Conservation (phyloP, 2,329 filamentous ascomycete species). For the Verticillium longisporum region DNA sequence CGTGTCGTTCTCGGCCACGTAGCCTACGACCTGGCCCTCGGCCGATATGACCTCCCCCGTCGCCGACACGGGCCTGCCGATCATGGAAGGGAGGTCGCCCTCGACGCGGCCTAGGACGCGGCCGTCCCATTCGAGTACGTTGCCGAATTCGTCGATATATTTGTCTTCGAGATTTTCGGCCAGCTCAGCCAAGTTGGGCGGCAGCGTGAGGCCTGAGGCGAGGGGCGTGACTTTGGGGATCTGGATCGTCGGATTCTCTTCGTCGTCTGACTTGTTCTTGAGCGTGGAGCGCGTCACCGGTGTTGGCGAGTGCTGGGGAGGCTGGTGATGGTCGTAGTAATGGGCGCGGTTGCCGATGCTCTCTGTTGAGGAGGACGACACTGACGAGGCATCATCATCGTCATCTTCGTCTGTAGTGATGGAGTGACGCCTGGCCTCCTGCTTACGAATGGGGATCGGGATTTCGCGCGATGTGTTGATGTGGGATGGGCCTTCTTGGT, state of each 20-base stretch:
- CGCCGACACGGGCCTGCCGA: slow-evolving; percentile 38
- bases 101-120: slow-evolving; percentile 44
- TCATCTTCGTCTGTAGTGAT: neutral
- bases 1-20: slow-evolving; percentile 34
- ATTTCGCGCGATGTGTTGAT: slow-evolving; percentile 10
- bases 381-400: neutral
- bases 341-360: neutral
- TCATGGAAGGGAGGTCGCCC: slow-evolving; percentile 48
- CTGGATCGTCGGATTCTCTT: slow-evolving; percentile 17
- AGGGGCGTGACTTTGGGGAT: slow-evolving; percentile 35
- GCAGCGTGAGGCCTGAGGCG: slow-evolving; percentile 20
- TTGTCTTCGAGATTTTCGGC: slow-evolving; percentile 38
- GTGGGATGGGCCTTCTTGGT: slow-evolving; percentile 4
- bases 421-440: neutral
- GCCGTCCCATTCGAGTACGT: slow-evolving; percentile 42
- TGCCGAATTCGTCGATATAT: slow-evolving; percentile 46
- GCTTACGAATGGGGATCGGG: slow-evolving; percentile 7
- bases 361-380: neutral
- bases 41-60: slow-evolving; percentile 40
- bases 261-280: neutral
- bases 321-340: neutral
- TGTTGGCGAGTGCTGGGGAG: neutral
- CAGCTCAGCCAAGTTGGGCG: slow-evolving; percentile 22
- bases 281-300: neutral
- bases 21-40: slow-evolving; percentile 33